Evolutionary conservation across 2,329 filamentous ascomycete genomes (phyloP), one percentile per base, ranked within the genome.

Genomic region (Aspergillus vadensis): DNA sequence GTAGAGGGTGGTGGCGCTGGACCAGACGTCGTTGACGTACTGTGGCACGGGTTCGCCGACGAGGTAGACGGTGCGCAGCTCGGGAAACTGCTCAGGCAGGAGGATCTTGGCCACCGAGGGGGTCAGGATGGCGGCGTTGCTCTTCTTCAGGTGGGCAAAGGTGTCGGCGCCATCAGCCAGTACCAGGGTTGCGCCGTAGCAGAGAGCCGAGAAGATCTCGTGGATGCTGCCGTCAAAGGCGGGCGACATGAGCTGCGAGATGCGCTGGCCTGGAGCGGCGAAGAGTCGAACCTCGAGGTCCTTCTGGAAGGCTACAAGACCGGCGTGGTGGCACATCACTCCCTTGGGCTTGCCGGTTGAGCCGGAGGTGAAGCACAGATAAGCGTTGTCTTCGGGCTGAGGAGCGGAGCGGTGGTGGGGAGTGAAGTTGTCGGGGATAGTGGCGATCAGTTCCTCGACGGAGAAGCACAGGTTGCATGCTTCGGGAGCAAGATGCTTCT

Each of bases 181-280:
- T 0, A 79, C 70, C 2, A 81, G 66, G 0, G 77, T 78, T 0
- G 73, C 73, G 0, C 79, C 79, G 56, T 79, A 76, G 17, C 66
- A 69, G 1, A 81, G 66, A 1, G 78, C 67, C 0, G 75, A 76
- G 57, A 81, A 80, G 0, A 78, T 71, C 58, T 78, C 80, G 36
- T 77, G 72, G 9, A 82, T 78, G 56, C 72, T 74, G n/a, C 76
- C 77, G 63, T 82, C 80, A 57, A 82, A 82, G 0, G 67, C 76
- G 0, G 72, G 67, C 1, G 80, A 81, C 70, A 82, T 74, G 44
- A 79, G 51, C 57, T 81, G 80, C 2, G 78, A 69, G 2, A 79
- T 71, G 4, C 67, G 64, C 39, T 59, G 54, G 0, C 77, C 76
- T 0, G 76, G 75, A 4, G 44, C n/a, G 1, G 75, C 70, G 50